A percentile compares a stretch with the other conserved stretches of the same genome.
Evolutionary conservation across 2,329 filamentous ascomycete genomes (phyloP).

Genomic region (Xylaria sp.): DNA sequence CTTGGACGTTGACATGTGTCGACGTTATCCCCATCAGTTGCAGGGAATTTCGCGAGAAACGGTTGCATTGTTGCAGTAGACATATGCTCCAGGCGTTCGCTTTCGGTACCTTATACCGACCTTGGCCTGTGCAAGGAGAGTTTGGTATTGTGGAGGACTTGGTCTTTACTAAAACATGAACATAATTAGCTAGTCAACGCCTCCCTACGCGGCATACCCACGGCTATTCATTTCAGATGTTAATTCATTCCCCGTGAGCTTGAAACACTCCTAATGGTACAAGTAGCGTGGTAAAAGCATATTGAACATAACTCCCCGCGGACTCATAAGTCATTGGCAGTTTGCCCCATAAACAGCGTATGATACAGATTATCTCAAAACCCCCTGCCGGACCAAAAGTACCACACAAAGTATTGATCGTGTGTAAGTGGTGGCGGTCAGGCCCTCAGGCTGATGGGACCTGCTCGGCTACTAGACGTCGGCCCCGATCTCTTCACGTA

Average conservation of each 20-base stretch:
- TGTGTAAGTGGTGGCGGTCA: not conserved
- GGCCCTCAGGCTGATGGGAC: not conserved
- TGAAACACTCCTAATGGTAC: slow-evolving; percentile 11
- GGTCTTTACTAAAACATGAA: not conserved
- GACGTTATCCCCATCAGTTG: not conserved
- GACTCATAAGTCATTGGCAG: not conserved
- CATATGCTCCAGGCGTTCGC: not conserved
- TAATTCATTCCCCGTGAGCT: not conserved
- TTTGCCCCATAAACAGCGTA: slow-evolving; percentile 5
- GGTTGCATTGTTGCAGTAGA: not conserved
- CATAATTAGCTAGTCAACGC: not conserved
- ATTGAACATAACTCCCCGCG: not conserved
- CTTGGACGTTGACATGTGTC: not conserved
- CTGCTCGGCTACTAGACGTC: no score
- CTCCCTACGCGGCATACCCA: not conserved
- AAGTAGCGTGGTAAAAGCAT: slow-evolving; percentile 9
- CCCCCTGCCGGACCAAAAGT: not conserved
- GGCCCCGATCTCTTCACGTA: slow-evolving; percentile 78
- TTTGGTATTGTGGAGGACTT: not conserved
- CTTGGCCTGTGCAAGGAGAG: not conserved
- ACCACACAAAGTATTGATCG: slow-evolving; percentile 5
- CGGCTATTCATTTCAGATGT: not conserved
- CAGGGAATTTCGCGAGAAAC: not conserved
- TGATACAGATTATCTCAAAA: slow-evolving; percentile 4
- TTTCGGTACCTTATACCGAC: no score